Conservation (phyloP, 2,329 filamentous ascomycete genomes). For the Xylaria multiplex region DNA sequence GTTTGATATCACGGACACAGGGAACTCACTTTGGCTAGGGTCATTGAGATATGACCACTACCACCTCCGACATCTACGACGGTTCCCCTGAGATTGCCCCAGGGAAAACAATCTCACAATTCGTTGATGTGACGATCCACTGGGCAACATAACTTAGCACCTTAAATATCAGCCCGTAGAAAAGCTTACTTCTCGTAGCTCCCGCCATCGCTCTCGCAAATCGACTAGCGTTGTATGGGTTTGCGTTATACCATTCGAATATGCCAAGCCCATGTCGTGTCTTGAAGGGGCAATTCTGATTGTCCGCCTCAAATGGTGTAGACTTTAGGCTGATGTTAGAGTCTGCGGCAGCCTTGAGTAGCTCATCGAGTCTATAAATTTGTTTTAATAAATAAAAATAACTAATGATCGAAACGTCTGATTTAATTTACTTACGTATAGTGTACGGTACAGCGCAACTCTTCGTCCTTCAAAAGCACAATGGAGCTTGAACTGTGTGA, state of each 20-base stretch:
- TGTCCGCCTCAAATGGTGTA: slow-evolving; percentile 37
- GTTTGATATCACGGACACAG: background rate
- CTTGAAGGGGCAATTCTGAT: slow-evolving; percentile 36
- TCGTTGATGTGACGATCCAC: slow-evolving; percentile 22
- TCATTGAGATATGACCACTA: slow-evolving; percentile 36
- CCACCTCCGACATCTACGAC: slow-evolving; percentile 39
- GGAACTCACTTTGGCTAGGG: slow-evolving; percentile 24
- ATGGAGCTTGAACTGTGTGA: slow-evolving; percentile 37
- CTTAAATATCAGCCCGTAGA: too few relatives aligned
- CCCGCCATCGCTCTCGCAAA: slow-evolving; percentile 38
- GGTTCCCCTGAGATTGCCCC: slow-evolving; percentile 24
- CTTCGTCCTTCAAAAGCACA: slow-evolving; percentile 34
- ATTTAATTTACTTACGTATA: slow-evolving; percentile 1
- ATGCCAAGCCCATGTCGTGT: slow-evolving; percentile 34
- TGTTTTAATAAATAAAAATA: too few relatives aligned
- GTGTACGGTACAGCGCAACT: slow-evolving; percentile 33
- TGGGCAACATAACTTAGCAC: too few relatives aligned
- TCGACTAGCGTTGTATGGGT: slow-evolving; percentile 21
- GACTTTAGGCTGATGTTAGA: slow-evolving; percentile 33
- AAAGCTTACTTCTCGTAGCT: slow-evolving; percentile 6
- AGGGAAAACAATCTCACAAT: slow-evolving; percentile 25
- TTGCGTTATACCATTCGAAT: slow-evolving; percentile 28
- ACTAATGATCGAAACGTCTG: too few relatives aligned
- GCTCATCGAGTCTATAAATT: slow-evolving; percentile 39
- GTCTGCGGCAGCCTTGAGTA: slow-evolving; percentile 43